Evolutionary conservation across 2,329 filamentous ascomycete species (phyloP), one percentile per base, ranked within the genome.

Genomic region (Colletotrichum liaoningense): DNA sequence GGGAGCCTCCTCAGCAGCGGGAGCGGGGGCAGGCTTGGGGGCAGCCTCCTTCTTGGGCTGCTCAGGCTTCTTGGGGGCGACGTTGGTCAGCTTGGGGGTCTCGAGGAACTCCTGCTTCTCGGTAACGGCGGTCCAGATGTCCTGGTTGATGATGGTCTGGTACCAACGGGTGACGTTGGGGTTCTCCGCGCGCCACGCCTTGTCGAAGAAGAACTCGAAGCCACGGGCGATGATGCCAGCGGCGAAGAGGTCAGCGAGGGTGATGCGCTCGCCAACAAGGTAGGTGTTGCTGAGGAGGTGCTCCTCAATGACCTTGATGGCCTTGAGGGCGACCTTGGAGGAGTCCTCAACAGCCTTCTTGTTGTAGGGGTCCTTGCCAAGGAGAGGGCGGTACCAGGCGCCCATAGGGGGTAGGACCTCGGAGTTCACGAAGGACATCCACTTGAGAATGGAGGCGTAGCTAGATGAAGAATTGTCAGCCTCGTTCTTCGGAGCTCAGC

Each of bases 201-300:
- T 95, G 91, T 95, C 97, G 84, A 97, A 96, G 88, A 98, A 93
- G 88, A 89, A 95, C 87, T 97, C 90, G 91, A 97, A 98, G 82
- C 95, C 95, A 79, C 95, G 95, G 83, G 91, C 89, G 81, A 97
- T 88, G 84, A 98, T 89, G 84, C 91, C 88, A 79, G 93, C 91
- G 81, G 90, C 87, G 89, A 97, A 98, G 83, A 98, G 85, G 85
- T 99, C 97, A 84, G 97, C 97, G 79, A 98, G 94, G 80, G 95
- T 98, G 87, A 98, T 92, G 82, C 97, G 95, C 92, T 99, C 97
- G 83, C 95, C 95, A 81, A 98, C 96, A 78, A 99, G 94, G 92
- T 94, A 99, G 81, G 97, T 99, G 92, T 97, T 95, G 88, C 93
- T 89, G 77, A 93, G 88, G 79, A 99, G 93, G 89, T 98, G 94